phyloP scores from a whole-genome alignment of 352 stramenopile species.

The Phytophthora litchii region DNA sequence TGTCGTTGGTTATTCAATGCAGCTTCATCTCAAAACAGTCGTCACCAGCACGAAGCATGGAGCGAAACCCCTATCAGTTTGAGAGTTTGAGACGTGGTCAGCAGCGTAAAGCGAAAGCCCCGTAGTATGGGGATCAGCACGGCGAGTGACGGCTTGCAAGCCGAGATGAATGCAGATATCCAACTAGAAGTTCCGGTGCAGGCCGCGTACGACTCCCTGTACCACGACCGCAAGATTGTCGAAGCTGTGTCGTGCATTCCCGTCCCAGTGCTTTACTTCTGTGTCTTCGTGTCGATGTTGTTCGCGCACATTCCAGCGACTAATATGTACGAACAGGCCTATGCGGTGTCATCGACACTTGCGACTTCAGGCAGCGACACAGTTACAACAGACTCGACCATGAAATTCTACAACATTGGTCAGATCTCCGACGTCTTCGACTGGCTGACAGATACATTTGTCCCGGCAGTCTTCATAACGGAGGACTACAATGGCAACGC shows the following conservation, averaged over 20 bases:
- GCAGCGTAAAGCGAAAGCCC: no score
- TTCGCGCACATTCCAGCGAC: conserved; percentile 47
- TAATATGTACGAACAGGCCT: conserved; percentile 41
- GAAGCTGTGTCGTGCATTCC: conserved; percentile 39
- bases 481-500: conserved; percentile 54
- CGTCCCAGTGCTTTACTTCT: conserved; percentile 45
- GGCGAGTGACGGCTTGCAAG: background rate
- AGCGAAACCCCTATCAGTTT: no score
- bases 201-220: conserved; percentile 38
- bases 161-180: background rate
- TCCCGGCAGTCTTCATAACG: conserved; percentile 52
- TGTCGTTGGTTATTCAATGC: no score
- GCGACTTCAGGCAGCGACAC: conserved; percentile 52
- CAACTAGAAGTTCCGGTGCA: conserved; percentile 19
- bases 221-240: conserved; percentile 47
- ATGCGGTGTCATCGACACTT: conserved; percentile 38
- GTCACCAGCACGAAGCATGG: no score
- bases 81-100: no score
- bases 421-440: conserved; percentile 45
- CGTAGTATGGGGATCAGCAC: background rate
- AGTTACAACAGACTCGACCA: conserved; percentile 43
- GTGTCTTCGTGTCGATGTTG: conserved; percentile 51
- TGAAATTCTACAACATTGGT: conserved; percentile 58
- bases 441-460: conserved; percentile 49
- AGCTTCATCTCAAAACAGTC: no score